These are phyloP conservation scores for Populus deltoides DNA, from an alignment of 345 rosid genomes.

Conservation along the genomic window DNA sequence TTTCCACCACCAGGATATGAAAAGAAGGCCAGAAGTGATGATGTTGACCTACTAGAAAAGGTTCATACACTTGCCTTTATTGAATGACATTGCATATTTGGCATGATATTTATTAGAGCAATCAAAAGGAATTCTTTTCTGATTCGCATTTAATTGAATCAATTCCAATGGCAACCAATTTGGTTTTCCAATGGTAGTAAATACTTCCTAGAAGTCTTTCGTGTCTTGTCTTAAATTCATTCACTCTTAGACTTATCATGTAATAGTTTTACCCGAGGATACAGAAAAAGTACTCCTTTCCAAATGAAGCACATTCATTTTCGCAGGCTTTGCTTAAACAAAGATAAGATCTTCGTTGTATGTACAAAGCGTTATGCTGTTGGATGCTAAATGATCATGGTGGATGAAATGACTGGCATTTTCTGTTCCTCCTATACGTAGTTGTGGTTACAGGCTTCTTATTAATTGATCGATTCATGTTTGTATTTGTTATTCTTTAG, in stretches of 20 bases:
- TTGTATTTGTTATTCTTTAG: neutral
- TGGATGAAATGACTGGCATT: conserved; percentile 1
- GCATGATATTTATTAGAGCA: conserved; percentile 7
- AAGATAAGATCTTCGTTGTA: neutral
- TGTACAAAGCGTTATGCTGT: conserved; percentile 3
- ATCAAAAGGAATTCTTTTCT: neutral
- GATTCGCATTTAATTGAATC: neutral
- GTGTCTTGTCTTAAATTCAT: neutral
- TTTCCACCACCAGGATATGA: conserved; percentile 98
- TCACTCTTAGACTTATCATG: neutral
- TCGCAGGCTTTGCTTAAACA: neutral
- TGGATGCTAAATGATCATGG: neutral
- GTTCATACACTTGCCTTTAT: conserved; percentile 28
- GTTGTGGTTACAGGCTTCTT: neutral
- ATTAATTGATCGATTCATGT: neutral
- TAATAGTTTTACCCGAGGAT: neutral
- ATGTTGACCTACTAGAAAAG: conserved; percentile 60
- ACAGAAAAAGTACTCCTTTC: neutral
- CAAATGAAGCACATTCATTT: neutral
- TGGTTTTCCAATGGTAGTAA: neutral
- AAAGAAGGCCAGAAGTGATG: conserved; percentile 64
- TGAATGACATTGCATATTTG: conserved; percentile 1
- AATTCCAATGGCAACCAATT: neutral
- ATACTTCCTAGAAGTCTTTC: neutral
- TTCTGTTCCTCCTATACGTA: neutral